Evolutionary conservation across 2,329 filamentous ascomycete genomes (phyloP).

Genomic region (Alternaria arborescens): DNA sequence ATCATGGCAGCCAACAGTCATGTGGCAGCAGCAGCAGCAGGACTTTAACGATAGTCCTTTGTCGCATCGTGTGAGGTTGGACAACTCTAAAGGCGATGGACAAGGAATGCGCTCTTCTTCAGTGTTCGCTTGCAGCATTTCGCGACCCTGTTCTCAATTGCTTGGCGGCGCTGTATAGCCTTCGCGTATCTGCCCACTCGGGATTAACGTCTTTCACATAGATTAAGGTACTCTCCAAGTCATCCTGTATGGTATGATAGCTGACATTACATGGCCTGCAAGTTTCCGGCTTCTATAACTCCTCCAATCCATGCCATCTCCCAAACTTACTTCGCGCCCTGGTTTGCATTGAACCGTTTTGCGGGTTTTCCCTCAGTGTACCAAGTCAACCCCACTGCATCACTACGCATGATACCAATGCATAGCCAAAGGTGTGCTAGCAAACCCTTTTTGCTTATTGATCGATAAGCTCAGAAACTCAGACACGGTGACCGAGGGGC

Average conservation of each 20-base stretch:
- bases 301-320: neutral
- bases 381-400: neutral
- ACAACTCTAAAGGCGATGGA: neutral
- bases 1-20: neutral
- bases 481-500: neutral
- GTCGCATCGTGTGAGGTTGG: neutral
- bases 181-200: neutral
- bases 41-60: fast-evolving
- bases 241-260: neutral
- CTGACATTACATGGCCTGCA: neutral
- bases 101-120: neutral
- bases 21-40: neutral
- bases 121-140: neutral
- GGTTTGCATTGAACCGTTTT: neutral
- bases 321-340: neutral
- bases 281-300: neutral
- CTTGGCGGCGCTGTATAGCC: neutral
- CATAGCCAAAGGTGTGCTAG: neutral
- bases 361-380: neutral
- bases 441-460: neutral
- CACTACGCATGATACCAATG: neutral
- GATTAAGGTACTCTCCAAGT: neutral
- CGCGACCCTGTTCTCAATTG: neutral
- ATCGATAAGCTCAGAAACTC: neutral
- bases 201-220: neutral